These are phyloP conservation scores for Diaporthe velutina DNA, from an alignment of 2,329 filamentous ascomycete genomes.

Conservation along the genomic window DNA sequence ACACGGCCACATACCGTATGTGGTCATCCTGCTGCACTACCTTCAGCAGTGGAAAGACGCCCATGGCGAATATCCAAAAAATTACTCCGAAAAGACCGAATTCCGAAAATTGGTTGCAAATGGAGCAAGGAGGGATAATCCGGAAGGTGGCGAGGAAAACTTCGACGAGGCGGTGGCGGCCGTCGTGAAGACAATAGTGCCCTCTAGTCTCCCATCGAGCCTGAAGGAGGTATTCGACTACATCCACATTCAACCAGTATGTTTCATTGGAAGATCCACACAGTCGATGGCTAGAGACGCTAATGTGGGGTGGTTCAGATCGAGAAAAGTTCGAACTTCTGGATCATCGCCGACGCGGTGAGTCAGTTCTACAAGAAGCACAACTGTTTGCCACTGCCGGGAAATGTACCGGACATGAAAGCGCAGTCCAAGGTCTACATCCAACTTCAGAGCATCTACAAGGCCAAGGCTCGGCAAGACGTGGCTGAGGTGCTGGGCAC, in stretches of 20 bases:
- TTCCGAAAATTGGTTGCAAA: conserved; percentile 80
- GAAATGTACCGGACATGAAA: conserved; percentile 97
- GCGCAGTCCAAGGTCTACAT: conserved; percentile 92
- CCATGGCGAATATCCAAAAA: conserved; percentile 78
- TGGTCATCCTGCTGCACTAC: conserved; percentile 85
- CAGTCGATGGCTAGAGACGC: conserved; percentile 24
- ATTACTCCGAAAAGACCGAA: conserved; percentile 86
- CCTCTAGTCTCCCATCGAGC: conserved; percentile 74
- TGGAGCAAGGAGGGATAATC: conserved; percentile 76
- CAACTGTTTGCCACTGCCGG: conserved; percentile 82
- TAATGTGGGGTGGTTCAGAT: conserved; percentile 42
- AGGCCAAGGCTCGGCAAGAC: conserved; percentile 85
- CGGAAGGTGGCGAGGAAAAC: conserved; percentile 95
- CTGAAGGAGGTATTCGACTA: conserved; percentile 85
- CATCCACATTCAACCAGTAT: conserved; percentile 63
- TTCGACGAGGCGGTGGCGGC: conserved; percentile 92
- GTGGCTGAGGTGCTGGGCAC: conserved; percentile 78
- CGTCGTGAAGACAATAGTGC: conserved; percentile 87
- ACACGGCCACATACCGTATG: conserved; percentile 92
- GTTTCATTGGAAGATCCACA: conserved; percentile 53
- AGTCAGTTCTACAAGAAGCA: conserved; percentile 82
- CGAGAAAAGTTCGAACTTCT: conserved; percentile 76
- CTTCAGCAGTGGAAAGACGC: conserved; percentile 82
- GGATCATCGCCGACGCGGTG: conserved; percentile 88
- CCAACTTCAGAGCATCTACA: conserved; percentile 92